Conservation (phyloP, 73 alveolate genomes). For the Paramecium sexaurelia region DNA sequence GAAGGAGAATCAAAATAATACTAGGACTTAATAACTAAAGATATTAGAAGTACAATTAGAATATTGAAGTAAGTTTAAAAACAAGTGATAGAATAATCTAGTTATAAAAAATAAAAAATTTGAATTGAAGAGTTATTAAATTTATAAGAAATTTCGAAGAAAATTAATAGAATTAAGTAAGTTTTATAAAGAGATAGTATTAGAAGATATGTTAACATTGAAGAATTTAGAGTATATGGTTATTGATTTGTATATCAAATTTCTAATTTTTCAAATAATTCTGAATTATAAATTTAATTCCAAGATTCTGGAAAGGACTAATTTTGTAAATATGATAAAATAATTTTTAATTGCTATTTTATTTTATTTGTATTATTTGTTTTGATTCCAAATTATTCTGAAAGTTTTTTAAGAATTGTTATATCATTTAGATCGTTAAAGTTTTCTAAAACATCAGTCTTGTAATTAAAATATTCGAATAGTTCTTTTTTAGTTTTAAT, state of each 20-base stretch:
- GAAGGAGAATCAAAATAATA: too few relatives aligned
- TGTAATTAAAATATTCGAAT: neutral
- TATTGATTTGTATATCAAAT: neutral
- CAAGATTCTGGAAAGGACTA: neutral
- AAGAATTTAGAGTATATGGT: neutral
- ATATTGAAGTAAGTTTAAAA: too few relatives aligned
- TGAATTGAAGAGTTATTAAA: neutral
- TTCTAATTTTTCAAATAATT: conserved; percentile 15
- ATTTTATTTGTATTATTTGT: neutral
- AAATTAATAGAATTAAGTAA: neutral
- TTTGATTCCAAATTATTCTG: conserved; percentile 7
- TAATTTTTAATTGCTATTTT: neutral
- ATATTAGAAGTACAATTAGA: too few relatives aligned
- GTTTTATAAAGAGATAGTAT: conserved; percentile 34
- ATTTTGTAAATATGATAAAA: neutral
- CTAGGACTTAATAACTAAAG: too few relatives aligned
- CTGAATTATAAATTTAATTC: neutral
- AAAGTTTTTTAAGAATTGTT: neutral
- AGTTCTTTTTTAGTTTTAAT: neutral
- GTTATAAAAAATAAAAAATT: too few relatives aligned
- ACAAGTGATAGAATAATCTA: too few relatives aligned
- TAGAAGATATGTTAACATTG: conserved; percentile 47
- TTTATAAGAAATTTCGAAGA: conserved; percentile 37
- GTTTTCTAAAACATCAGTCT: neutral
- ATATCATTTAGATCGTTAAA: neutral